Conservation (phyloP, 306 rosid genomes). For the Trifolium pratense region DNA sequence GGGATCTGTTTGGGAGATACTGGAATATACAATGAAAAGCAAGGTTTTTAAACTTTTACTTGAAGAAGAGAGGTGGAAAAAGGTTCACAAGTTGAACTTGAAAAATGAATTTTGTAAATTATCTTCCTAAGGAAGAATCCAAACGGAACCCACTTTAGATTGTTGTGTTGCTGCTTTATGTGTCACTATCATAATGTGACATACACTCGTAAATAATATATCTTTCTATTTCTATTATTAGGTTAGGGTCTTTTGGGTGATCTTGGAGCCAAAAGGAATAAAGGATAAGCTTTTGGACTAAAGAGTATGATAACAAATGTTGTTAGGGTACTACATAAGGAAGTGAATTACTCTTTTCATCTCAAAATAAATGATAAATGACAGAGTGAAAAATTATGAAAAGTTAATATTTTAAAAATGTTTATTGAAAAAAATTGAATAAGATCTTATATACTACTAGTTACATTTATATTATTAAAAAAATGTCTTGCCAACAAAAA, state of each 20-base stretch:
- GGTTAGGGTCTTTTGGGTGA: slow-evolving; percentile 36
- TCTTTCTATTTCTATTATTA: slow-evolving; percentile 1
- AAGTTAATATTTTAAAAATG: too few species aligned
- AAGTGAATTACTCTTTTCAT: too few species aligned
- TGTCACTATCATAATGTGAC: slow-evolving; percentile 45
- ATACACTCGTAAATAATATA: slow-evolving; percentile 3
- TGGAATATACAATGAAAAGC: slow-evolving; percentile 50
- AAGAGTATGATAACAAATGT: too few species aligned
- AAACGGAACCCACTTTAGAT: slow-evolving; percentile 41
- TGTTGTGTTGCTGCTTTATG: slow-evolving; percentile 43
- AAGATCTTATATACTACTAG: too few species aligned
- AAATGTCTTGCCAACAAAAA: too few species aligned
- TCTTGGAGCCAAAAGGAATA: slow-evolving; percentile 26
- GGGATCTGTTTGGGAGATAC: slow-evolving; percentile 41
- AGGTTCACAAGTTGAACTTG: slow-evolving; percentile 2
- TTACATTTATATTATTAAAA: too few species aligned
- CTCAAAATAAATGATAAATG: too few species aligned
- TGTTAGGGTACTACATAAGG: too few species aligned
- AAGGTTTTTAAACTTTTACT: slow-evolving; percentile 12
- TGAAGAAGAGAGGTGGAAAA: slow-evolving; percentile 29
- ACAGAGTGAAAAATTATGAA: too few species aligned
- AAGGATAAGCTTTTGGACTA: background rate
- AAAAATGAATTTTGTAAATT: slow-evolving; percentile 12
- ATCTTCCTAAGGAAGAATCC: slow-evolving; percentile 42
- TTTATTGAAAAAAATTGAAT: too few species aligned